Evolutionary conservation across 768 basidiomycete species (phyloP).

Genomic region (Naganishia kalamii): DNA sequence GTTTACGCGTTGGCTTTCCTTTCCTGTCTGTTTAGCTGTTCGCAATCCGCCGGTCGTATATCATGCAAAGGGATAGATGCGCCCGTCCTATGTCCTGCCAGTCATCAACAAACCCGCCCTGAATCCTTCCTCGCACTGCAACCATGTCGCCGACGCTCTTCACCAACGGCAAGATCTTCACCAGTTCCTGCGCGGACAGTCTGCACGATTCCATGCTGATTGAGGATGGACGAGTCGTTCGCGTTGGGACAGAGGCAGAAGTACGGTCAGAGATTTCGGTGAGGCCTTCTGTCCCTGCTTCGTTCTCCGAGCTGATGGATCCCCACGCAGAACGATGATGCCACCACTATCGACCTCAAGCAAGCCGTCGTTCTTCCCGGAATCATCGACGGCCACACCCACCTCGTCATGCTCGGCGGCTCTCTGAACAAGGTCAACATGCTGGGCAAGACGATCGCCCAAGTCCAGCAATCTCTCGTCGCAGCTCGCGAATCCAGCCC

Average conservation of each 20-base stretch:
- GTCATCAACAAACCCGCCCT: not conserved
- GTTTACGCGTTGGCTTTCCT: too few relatives aligned
- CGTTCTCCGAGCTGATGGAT: not conserved
- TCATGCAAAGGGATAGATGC: too few relatives aligned
- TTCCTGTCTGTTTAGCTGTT: too few relatives aligned
- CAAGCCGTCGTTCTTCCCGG: slow-evolving; percentile 27
- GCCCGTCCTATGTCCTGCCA: too few relatives aligned
- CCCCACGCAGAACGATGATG: not conserved
- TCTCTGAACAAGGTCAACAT: slow-evolving; percentile 16
- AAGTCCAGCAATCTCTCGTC: slow-evolving; percentile 20
- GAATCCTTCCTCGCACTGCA: not conserved
- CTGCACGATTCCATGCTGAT: slow-evolving; percentile 21
- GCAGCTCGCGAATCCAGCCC: slow-evolving; percentile 5
- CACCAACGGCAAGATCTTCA: slow-evolving; percentile 26
- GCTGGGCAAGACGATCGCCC: not conserved
- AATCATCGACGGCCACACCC: slow-evolving; percentile 30
- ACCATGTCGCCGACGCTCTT: not conserved
- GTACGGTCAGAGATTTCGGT: not conserved
- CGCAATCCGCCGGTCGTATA: too few relatives aligned
- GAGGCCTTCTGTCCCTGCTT: too few relatives aligned
- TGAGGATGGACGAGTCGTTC: not conserved
- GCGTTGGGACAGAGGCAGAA: slow-evolving; percentile 4
- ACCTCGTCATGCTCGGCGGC: slow-evolving; percentile 26
- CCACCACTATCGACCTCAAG: slow-evolving; percentile 12
- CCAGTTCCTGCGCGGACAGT: not conserved